These are phyloP conservation scores for Thermochaetoides dissita DNA, from an alignment of 2,329 filamentous ascomycete species.

Conservation along the genomic window DNA sequence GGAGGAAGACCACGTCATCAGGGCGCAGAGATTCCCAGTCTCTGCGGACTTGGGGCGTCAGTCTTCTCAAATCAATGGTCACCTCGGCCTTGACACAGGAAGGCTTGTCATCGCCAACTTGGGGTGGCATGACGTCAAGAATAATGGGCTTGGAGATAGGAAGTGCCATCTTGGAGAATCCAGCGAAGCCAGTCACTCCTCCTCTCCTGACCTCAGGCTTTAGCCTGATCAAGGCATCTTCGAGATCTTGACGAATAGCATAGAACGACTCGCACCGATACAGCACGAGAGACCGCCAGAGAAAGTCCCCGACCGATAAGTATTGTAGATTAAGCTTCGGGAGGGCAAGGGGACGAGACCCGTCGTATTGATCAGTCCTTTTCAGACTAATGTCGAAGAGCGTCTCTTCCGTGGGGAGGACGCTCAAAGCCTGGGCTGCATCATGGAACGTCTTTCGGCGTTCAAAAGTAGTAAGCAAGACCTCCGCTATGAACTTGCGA, in stretches of 20 bases:
- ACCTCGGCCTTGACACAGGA: constrained; percentile 78
- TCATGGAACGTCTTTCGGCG: constrained; percentile 73
- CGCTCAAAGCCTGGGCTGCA: constrained; percentile 50
- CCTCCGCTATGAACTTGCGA: constrained; percentile 53
- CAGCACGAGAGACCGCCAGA: constrained; percentile 87
- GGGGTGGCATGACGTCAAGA: constrained; percentile 68
- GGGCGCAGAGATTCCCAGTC: constrained; percentile 85
- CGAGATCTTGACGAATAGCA: constrained; percentile 81
- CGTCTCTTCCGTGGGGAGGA: constrained; percentile 70
- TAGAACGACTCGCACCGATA: constrained; percentile 89
- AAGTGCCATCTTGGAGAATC: constrained; percentile 84
- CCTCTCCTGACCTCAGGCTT: constrained; percentile 51
- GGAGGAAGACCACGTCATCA: constrained; percentile 80
- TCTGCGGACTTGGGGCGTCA: constrained; percentile 60
- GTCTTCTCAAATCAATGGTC: constrained; percentile 62
- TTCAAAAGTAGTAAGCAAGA: constrained; percentile 62
- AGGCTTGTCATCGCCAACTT: constrained; percentile 72
- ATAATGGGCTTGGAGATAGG: constrained; percentile 76
- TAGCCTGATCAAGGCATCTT: constrained; percentile 65
- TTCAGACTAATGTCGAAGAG: constrained; percentile 69
- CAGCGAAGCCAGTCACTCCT: constrained; percentile 61
- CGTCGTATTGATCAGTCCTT: constrained; percentile 76
- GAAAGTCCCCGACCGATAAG: constrained; percentile 82
- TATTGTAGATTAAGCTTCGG: constrained; percentile 95
- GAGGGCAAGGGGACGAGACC: constrained; percentile 72